These are phyloP conservation scores for Phyllosticta citribraziliensis DNA, from an alignment of 2,329 filamentous ascomycete genomes.

Conservation along the genomic window DNA sequence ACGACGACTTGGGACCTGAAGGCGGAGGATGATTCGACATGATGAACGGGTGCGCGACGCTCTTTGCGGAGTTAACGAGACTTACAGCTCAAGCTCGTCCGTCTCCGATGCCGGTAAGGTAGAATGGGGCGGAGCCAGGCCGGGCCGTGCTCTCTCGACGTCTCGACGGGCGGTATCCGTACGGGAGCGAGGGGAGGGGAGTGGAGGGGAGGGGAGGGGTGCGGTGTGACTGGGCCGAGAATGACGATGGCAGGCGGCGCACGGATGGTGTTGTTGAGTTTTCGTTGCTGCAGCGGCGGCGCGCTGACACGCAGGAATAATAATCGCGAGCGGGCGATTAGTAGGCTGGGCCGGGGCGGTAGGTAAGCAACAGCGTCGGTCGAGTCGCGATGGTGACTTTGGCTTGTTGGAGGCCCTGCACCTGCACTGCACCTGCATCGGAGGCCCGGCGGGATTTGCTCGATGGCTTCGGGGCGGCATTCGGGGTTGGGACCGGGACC, in stretches of 20 bases:
- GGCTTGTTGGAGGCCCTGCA: too few species aligned
- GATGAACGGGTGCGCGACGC: constrained; percentile 31
- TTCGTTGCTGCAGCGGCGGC: neutral
- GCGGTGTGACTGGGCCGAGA: neutral
- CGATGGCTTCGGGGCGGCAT: neutral
- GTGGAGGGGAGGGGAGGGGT: too few species aligned
- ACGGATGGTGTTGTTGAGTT: neutral
- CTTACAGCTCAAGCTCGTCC: constrained; percentile 10
- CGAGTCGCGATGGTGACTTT: neutral
- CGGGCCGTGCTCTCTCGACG: constrained; percentile 5
- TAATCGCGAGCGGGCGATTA: neutral
- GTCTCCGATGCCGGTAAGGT: constrained; percentile 11
- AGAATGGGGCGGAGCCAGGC: constrained; percentile 5
- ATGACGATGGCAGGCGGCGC: neutral
- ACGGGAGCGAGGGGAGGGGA: neutral
- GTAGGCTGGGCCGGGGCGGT: neutral
- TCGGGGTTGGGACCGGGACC: neutral
- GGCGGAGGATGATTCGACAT: constrained; percentile 83
- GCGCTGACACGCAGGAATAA: neutral
- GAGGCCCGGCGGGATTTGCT: neutral
- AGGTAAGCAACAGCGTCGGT: neutral
- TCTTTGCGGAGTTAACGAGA: constrained; percentile 9
- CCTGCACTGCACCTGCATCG: neutral
- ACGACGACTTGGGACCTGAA: constrained; percentile 48
- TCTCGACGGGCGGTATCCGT: neutral